These are phyloP conservation scores for Protomyces lactucae-debilis DNA, from an alignment of 1,139 yeast species.

Conservation along the genomic window DNA sequence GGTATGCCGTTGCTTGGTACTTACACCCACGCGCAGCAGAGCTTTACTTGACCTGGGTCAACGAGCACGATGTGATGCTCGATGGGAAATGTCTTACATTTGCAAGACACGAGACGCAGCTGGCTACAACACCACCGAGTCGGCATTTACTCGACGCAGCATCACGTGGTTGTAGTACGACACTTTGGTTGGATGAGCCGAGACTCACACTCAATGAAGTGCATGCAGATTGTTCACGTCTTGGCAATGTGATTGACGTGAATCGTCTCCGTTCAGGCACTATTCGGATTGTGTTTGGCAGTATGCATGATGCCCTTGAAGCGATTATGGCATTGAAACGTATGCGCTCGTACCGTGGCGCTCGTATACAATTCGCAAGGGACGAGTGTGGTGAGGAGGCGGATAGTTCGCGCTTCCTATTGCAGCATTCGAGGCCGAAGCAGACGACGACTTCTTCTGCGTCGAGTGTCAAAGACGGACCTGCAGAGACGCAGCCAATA, in stretches of 20 bases:
- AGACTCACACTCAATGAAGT: not conserved
- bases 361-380: not conserved
- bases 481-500: no score
- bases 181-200: not conserved
- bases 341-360: not conserved
- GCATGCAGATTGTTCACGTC: not conserved
- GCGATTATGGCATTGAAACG: not conserved
- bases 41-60: not conserved
- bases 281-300: not conserved
- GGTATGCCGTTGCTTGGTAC: not conserved
- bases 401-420: not conserved
- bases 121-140: not conserved
- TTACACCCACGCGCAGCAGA: not conserved
- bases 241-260: not conserved
- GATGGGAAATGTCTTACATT: not conserved
- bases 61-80: not conserved
- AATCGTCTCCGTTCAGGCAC: constrained; percentile 1
- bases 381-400: not conserved
- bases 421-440: not conserved
- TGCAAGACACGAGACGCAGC: not conserved
- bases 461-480: no score
- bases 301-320: constrained; percentile 3
- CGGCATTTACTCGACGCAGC: not conserved
- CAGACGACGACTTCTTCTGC: no score
- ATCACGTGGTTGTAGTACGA: not conserved